These are phyloP conservation scores for Chondrus crispus DNA, from an alignment of 23 red algal species.

Conservation along the genomic window DNA sequence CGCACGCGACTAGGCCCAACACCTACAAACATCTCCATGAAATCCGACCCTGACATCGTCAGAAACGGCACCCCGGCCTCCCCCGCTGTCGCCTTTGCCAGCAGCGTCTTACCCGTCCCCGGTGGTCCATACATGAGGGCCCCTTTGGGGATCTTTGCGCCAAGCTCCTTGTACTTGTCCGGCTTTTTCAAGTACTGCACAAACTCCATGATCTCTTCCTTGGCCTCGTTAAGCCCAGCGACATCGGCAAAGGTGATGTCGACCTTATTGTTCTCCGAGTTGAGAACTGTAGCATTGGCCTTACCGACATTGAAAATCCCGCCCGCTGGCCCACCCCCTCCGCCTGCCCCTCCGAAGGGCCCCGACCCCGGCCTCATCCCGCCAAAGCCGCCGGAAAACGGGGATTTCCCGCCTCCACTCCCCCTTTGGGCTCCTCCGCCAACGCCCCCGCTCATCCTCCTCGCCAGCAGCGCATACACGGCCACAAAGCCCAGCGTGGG, in stretches of 20 bases:
- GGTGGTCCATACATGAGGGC: slow-evolving; percentile 95
- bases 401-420: slow-evolving; percentile 50
- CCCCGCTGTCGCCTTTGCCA: slow-evolving; percentile 96
- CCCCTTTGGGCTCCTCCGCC: slow-evolving; percentile 43
- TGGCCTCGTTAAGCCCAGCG: slow-evolving; percentile 93
- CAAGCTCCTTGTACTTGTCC: slow-evolving; percentile 91
- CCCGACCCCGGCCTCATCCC: slow-evolving; percentile 48
- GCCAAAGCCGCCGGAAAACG: slow-evolving; percentile 63
- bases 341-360: slow-evolving; percentile 9
- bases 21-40: slow-evolving; percentile 99
- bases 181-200: slow-evolving; percentile 97
- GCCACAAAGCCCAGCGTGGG: slow-evolving; percentile 86
- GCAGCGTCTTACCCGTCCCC: slow-evolving; percentile 97
- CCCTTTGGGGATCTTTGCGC: slow-evolving; percentile 96
- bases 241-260: slow-evolving; percentile 91
- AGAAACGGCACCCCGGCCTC: slow-evolving; percentile 97
- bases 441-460: slow-evolving; percentile 68
- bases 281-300: slow-evolving; percentile 88
- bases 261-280: slow-evolving; percentile 77
- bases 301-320: slow-evolving; percentile 94
- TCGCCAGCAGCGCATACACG: slow-evolving; percentile 65
- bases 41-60: slow-evolving; percentile 97
- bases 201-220: slow-evolving; percentile 99
- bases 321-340: slow-evolving; percentile 50
- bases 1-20: slow-evolving; percentile 96